Base-by-base conservation (phyloP, 176 grass and related monocot genomes). In the Hsuehochloa calcarea region DNA sequence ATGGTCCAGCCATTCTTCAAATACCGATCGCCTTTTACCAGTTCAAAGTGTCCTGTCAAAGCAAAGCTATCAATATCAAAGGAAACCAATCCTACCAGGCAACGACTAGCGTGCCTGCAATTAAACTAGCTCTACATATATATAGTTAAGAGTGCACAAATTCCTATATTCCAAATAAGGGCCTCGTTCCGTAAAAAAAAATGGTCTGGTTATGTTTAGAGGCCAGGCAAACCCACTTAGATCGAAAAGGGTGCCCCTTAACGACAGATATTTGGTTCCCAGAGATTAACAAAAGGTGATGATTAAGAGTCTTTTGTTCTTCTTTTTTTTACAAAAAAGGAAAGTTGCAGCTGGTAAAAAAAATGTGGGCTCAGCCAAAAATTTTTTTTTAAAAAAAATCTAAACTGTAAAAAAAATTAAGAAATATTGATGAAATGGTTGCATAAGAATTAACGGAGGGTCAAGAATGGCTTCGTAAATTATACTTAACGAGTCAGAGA, bases 41-140 rank as follows among this genome's bases (percentile, higher is more conserved):
- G 29, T 90, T 86, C 88, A 90, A 82, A 45, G 37, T 58, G 54
- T 68, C 23, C 10, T 77, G n/a, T 68, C 56, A 31, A 82, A 46
- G 59, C 25, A 7, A 47, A 49, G 50, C 40, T 20, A 35, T 87
- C 70, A 3, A 15, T n/a, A 12, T 52, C 76, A 49, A 37, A 22
- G 34, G 67, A 80, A 55, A 7, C 52, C 4, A 16, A 44, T 10
- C 64, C 37, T 65, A 23, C 38, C 34, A 69, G n/a, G 73, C 10
- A 19, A 78, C 17, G 7, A 6, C 29, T 1, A 4, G 17, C 38
- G 35, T 31, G 16, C 19, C 60, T 17, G 10, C 31, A 34, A 34
- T 34, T 34, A 34, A 34, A 3, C 31, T 34, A 34, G 31, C 31
- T 34, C 31, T 34, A 34, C 31, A 34, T 34, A 34, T 34, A 34